phyloP scores from a whole-genome alignment of 2,329 filamentous ascomycete species.

The Exophiala sideris region DNA sequence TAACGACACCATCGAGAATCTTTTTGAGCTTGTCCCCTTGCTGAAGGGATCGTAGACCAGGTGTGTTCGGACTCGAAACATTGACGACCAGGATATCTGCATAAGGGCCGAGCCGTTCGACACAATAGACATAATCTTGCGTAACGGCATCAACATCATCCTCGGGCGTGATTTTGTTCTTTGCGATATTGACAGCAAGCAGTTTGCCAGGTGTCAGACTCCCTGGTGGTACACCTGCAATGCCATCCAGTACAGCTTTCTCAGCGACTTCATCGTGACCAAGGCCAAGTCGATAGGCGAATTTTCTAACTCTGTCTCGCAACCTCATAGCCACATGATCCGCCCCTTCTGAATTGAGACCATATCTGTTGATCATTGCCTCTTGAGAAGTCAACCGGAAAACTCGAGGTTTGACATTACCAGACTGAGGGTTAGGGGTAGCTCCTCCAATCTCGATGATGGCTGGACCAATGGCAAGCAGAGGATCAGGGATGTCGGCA shows the following conservation, averaged over 20 bases:
- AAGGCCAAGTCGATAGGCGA: slow-evolving; percentile 68
- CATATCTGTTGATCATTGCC: slow-evolving; percentile 91
- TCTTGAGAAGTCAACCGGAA: slow-evolving; percentile 82
- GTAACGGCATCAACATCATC: slow-evolving; percentile 77
- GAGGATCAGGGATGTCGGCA: slow-evolving; percentile 77
- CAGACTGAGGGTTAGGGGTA: slow-evolving; percentile 80
- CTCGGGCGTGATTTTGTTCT: slow-evolving; percentile 92
- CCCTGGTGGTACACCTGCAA: slow-evolving; percentile 74
- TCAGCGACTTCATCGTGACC: slow-evolving; percentile 63
- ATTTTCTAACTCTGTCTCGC: slow-evolving; percentile 72
- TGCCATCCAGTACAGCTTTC: slow-evolving; percentile 70
- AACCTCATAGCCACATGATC: slow-evolving; percentile 79
- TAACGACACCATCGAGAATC: slow-evolving; percentile 77
- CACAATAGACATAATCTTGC: slow-evolving; percentile 82
- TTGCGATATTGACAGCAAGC: slow-evolving; percentile 88
- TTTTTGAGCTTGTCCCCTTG: slow-evolving; percentile 76
- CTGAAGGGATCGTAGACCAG: slow-evolving; percentile 82
- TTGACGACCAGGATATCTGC: slow-evolving; percentile 98
- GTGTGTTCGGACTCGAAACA: slow-evolving; percentile 94
- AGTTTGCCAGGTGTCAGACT: slow-evolving; percentile 72
- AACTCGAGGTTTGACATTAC: slow-evolving; percentile 82
- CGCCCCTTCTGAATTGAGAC: slow-evolving; percentile 86
- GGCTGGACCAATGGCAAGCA: slow-evolving; percentile 80
- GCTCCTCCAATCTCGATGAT: slow-evolving; percentile 91
- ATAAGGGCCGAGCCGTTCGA: slow-evolving; percentile 76